These are phyloP conservation scores for Penicillium flavigenum DNA, from an alignment of 495 filamentous ascomycete genomes.

Conservation along the genomic window DNA sequence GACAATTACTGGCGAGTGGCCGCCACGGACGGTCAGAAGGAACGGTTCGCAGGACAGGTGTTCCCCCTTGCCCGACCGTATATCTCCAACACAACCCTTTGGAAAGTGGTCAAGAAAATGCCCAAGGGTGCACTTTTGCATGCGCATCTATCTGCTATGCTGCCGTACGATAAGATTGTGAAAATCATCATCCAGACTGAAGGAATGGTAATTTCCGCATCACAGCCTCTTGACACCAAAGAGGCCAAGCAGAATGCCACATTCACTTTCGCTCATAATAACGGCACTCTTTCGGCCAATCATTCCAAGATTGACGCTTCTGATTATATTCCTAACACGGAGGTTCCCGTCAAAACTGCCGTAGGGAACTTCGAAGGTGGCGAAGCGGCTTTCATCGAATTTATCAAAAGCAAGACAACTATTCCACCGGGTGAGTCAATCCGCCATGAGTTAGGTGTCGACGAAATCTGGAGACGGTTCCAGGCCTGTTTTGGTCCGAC, in stretches of 20 bases:
- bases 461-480: not conserved
- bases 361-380: not conserved
- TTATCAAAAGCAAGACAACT: not conserved
- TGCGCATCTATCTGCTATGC: conserved; percentile 23
- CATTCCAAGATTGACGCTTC: too few relatives aligned
- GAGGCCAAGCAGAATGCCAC: conserved; percentile 12
- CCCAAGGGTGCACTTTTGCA: conserved; percentile 28
- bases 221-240: conserved; percentile 11
- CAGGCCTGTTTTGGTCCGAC: not conserved
- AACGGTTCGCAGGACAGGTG: conserved; percentile 21
- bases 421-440: not conserved
- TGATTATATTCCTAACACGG: too few relatives aligned
- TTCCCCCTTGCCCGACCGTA: conserved; percentile 20
- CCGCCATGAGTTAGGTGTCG: not conserved
- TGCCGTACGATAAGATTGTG: conserved; percentile 15
- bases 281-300: not conserved
- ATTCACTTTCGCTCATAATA: conserved; percentile 7
- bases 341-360: not conserved
- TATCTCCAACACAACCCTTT: conserved; percentile 18
- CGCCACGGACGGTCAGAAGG: conserved; percentile 9
- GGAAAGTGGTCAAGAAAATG: conserved; percentile 16
- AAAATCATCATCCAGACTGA: conserved; percentile 13
- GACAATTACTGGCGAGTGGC: conserved; percentile 22
- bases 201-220: conserved; percentile 22
- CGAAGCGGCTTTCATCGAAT: not conserved